A percentile compares a stretch with the other conserved stretches of the same genome.
These are phyloP conservation scores for Gaeumannomyces sp. DNA, from an alignment of 2,329 filamentous ascomycete species.

Conservation along the genomic window DNA sequence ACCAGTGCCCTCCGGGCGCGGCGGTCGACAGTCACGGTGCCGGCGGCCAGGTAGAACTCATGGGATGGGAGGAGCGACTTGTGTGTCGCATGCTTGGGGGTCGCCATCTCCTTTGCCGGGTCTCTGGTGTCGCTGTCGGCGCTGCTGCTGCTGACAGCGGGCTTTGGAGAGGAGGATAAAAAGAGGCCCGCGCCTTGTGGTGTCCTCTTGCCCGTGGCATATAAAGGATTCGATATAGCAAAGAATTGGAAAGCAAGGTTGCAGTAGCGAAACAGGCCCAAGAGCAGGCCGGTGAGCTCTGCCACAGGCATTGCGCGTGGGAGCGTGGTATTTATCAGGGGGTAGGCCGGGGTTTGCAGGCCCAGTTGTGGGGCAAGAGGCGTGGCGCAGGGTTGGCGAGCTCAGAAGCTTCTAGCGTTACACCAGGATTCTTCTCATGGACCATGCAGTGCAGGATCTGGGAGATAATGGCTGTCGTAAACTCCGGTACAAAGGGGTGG, in stretches of 20 bases:
- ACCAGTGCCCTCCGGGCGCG: constrained; percentile 11
- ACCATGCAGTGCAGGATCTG: neutral
- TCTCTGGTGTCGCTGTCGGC: neutral
- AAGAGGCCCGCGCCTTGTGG: neutral
- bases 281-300: neutral
- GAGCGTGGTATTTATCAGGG: neutral
- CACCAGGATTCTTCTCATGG: neutral
- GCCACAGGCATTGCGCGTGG: neutral
- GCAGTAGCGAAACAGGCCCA: neutral
- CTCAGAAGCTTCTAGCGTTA: neutral
- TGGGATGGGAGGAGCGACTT: constrained; percentile 12
- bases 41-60: constrained; percentile 14
- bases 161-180: neutral
- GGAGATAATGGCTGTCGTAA: neutral
- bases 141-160: neutral
- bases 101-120: neutral
- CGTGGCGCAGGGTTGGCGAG: neutral
- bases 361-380: neutral
- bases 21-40: constrained; percentile 15
- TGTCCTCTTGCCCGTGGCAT: neutral
- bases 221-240: neutral
- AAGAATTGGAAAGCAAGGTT: neutral
- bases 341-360: neutral
- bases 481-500: neutral
- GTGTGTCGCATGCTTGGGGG: neutral